Conservation (phyloP, 306 rosid genomes). For the Spatholobus suberectus region DNA sequence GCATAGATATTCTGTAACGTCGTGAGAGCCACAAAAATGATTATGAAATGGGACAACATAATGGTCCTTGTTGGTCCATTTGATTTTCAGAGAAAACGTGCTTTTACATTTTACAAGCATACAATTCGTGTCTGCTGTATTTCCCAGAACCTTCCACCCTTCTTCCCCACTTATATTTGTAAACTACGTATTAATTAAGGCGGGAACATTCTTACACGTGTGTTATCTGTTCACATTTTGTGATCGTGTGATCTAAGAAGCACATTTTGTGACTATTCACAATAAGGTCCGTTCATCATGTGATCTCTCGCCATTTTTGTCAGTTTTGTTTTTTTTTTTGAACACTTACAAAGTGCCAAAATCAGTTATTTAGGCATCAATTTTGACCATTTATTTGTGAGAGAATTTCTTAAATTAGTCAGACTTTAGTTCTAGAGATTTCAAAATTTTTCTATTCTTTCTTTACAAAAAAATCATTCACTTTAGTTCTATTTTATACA, state of each 20-base stretch:
- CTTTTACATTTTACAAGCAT: background rate
- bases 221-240: too few species aligned
- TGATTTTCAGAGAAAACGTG: background rate
- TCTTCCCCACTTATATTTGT: background rate
- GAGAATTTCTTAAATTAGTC: background rate
- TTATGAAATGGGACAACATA: constrained; percentile 9
- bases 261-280: too few species aligned
- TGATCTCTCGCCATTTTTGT: too few species aligned
- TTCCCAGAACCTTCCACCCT: background rate
- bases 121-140: background rate
- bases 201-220: too few species aligned
- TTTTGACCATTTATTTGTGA: background rate
- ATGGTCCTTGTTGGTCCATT: constrained; percentile 6
- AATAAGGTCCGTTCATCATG: background rate
- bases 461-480: background rate
- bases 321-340: too few species aligned
- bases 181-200: too few species aligned
- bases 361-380: background rate
- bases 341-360: too few species aligned
- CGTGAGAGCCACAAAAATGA: constrained; percentile 5
- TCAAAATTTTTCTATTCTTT: background rate
- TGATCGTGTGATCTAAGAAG: too few species aligned
- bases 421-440: background rate
- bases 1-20: background rate
- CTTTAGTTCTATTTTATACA: background rate